These are phyloP conservation scores for Phytophthora meadii DNA, from an alignment of 352 stramenopile species.

Conservation along the genomic window DNA sequence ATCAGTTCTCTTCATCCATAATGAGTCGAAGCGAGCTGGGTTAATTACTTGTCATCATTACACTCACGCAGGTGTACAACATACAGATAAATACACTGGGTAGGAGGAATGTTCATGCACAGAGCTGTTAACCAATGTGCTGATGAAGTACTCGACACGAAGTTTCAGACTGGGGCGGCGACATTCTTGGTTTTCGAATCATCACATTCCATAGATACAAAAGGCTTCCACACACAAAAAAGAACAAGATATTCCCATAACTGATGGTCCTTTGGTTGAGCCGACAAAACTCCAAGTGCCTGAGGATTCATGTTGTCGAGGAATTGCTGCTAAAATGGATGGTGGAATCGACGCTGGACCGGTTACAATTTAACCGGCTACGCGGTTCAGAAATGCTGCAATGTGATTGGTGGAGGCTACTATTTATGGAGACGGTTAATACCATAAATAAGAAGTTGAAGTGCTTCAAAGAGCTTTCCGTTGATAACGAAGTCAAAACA, in stretches of 20 bases:
- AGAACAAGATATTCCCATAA: not conserved
- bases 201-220: constrained; percentile 71
- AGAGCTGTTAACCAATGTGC: constrained; percentile 84
- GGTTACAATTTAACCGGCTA: constrained; percentile 30
- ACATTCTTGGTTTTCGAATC: constrained; percentile 90
- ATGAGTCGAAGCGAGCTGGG: constrained; percentile 90
- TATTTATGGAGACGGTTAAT: constrained; percentile 1
- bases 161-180: constrained; percentile 86
- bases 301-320: not conserved
- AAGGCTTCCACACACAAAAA: constrained; percentile 21
- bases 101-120: constrained; percentile 84
- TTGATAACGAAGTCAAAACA: no score
- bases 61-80: constrained; percentile 51
- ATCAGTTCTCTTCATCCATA: constrained; percentile 90
- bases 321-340: constrained; percentile 24
- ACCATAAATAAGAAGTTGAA: constrained; percentile 4
- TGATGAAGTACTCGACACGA: constrained; percentile 84
- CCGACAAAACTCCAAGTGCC: constrained; percentile 24
- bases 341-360: constrained; percentile 23
- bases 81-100: constrained; percentile 34
- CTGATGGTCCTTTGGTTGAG: constrained; percentile 10
- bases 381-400: constrained; percentile 4
- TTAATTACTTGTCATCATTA: constrained; percentile 90
- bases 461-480: not conserved
- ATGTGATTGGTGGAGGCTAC: constrained; percentile 10